These are phyloP conservation scores for Lecanicillium sp. DNA, from an alignment of 2,329 filamentous ascomycete genomes.

Conservation along the genomic window DNA sequence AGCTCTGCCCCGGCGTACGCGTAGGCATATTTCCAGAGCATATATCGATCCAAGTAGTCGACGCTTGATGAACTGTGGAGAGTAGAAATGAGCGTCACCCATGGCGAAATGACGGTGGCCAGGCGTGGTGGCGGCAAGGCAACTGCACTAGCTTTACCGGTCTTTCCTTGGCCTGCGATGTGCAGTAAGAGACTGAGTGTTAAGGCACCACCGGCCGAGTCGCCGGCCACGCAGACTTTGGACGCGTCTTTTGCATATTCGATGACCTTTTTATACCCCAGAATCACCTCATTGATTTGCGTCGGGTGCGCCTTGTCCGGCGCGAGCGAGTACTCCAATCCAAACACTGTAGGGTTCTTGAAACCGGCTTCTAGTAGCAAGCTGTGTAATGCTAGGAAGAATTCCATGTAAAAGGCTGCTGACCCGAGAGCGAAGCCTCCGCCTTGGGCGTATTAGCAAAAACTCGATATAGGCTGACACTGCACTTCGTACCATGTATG, in stretches of 20 bases:
- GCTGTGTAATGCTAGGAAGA: constrained; percentile 64
- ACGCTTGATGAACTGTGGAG: constrained; percentile 61
- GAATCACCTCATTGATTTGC: constrained; percentile 62
- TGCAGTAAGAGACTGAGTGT: constrained; percentile 66
- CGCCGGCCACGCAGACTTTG: constrained; percentile 64
- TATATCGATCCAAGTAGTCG: constrained; percentile 65
- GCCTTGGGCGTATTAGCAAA: constrained; percentile 32
- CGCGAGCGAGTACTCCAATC: constrained; percentile 73
- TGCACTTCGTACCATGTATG: constrained; percentile 53
- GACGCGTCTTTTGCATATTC: constrained; percentile 48
- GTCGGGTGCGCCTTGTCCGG: constrained; percentile 66
- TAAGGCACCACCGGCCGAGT: constrained; percentile 72
- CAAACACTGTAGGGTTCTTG: constrained; percentile 69
- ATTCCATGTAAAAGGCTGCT: constrained; percentile 77
- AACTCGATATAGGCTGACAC: background rate
- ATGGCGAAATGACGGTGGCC: constrained; percentile 71
- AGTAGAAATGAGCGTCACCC: constrained; percentile 64
- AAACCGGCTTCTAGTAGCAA: constrained; percentile 59
- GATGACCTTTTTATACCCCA: constrained; percentile 65
- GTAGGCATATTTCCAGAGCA: constrained; percentile 60
- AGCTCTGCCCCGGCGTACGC: constrained; percentile 51
- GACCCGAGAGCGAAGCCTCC: constrained; percentile 83
- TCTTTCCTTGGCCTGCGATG: constrained; percentile 35
- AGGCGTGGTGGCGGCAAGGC: constrained; percentile 33
- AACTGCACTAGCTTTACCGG: background rate